Evolutionary conservation across 805 yeast species (phyloP), one percentile per base, ranked within the genome.

Genomic region (Ogataea thermomethanolica): DNA sequence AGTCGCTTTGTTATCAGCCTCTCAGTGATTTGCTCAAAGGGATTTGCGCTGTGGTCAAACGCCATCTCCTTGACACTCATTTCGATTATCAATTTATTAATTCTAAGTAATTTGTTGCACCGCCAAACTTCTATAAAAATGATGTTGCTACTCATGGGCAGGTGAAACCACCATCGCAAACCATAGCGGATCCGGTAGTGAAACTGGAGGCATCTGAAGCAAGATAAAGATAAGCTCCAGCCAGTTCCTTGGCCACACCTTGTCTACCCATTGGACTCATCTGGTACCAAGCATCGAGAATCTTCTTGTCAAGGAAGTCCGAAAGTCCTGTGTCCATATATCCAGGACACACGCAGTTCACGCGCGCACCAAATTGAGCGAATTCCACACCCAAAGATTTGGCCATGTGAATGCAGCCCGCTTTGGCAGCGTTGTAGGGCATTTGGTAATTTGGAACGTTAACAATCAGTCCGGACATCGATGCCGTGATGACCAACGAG

Each of bases 401-500:
- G 39, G 73, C 65, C 61, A 71, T 60, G 46, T 72, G 74, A 55
- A 71, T 57, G 46, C 73, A 72, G 22, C 69, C 76, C 22, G 76
- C 76, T 59, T 72, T 72, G 36, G 76, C 74, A 29, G 69, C 70
- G 46, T 71, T 71, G 57, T 71, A 72, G 13, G 70, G 71, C 50
- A 74, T 72, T 51, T 73, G 78, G 49, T 69, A 69, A 49, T 72
- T 68, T 36, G 79, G 79, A 44, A 71, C 75, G 49, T 74, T 74
- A 43, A 70, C 77, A 46, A 74, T 72, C 56, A 71, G 70, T 23
- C 72, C 79, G 13, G 76, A 70, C 78, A 74, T 74, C 20, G 78
- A 73, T 2, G 78, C 79, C 20, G 79, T 74, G 57, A 72, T 69
- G 44, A 74, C 64, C 48, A 74, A 55, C 10, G 76, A 69, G 29